Evolutionary conservation across 345 rosid species (phyloP).

Genomic region (Eucalyptus grandis): DNA sequence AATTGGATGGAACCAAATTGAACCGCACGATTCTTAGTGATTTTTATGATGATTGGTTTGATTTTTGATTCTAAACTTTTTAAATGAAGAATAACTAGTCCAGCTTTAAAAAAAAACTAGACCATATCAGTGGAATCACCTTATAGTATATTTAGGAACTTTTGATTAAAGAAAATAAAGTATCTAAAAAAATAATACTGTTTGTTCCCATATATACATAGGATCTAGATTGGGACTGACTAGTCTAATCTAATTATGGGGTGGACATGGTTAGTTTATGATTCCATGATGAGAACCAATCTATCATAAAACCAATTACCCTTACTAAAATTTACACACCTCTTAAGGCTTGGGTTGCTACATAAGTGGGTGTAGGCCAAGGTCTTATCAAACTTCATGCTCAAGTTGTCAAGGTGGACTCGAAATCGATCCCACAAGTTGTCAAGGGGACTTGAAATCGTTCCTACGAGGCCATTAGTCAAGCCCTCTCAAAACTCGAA

Average conservation of each 20-base stretch:
- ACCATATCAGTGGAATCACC: rapidly evolving
- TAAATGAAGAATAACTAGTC: rapidly evolving
- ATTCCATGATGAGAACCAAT: rapidly evolving
- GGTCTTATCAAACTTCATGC: neutral
- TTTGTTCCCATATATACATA: rapidly evolving
- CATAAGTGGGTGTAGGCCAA: neutral
- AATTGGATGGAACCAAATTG: neutral
- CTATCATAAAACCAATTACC: rapidly evolving
- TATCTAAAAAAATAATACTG: rapidly evolving
- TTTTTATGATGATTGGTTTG: rapidly evolving
- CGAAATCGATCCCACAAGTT: neutral
- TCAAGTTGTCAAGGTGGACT: neutral
- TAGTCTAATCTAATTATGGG: rapidly evolving
- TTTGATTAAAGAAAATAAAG: neutral
- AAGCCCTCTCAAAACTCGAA: too few species aligned
- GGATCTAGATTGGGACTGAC: neutral
- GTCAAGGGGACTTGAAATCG: neutral
- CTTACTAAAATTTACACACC: rapidly evolving
- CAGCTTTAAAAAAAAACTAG: rapidly evolving
- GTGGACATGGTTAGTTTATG: neutral
- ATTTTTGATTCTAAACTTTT: rapidly evolving
- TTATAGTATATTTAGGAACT: neutral
- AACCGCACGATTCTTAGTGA: rapidly evolving
- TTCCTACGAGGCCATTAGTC: neutral
- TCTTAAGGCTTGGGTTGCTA: neutral